Conservation (phyloP, 169 alveolate species). For the Plasmodium sp. region DNA sequence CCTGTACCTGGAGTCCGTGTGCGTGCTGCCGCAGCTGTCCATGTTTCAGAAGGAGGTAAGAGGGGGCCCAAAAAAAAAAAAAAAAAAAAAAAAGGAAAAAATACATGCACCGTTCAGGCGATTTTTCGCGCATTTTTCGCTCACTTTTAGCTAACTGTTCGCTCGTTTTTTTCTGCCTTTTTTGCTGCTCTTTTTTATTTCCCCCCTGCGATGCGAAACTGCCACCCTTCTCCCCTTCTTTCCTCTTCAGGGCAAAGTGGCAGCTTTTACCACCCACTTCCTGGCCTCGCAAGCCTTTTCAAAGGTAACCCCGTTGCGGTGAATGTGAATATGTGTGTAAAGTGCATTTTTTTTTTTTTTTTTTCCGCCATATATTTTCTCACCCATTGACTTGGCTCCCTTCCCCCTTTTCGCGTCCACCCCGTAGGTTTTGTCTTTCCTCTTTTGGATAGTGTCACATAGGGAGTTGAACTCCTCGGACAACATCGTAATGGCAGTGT, state of each 20-base stretch:
- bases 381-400: neutral
- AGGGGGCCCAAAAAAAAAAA: neutral
- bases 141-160: too few relatives aligned
- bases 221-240: neutral
- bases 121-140: neutral
- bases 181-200: neutral
- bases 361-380: neutral
- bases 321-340: neutral
- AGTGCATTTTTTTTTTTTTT: neutral
- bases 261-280: conserved; percentile 93
- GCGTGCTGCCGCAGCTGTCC: conserved; percentile 92
- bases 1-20: conserved; percentile 92
- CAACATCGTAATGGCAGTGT: conserved; percentile 57
- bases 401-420: neutral
- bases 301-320: conserved; percentile 58
- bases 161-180: neutral
- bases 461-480: conserved; percentile 89
- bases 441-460: conserved; percentile 94
- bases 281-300: conserved; percentile 94
- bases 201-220: neutral
- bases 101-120: neutral
- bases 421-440: conserved; percentile 86
- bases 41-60: conserved; percentile 91
- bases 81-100: neutral
- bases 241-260: conserved; percentile 87